A percentile compares a stretch with the other conserved stretches of the same genome.
phyloP scores from a whole-genome alignment of 352 stramenopile genomes.

The Globisporangium yorkense region DNA sequence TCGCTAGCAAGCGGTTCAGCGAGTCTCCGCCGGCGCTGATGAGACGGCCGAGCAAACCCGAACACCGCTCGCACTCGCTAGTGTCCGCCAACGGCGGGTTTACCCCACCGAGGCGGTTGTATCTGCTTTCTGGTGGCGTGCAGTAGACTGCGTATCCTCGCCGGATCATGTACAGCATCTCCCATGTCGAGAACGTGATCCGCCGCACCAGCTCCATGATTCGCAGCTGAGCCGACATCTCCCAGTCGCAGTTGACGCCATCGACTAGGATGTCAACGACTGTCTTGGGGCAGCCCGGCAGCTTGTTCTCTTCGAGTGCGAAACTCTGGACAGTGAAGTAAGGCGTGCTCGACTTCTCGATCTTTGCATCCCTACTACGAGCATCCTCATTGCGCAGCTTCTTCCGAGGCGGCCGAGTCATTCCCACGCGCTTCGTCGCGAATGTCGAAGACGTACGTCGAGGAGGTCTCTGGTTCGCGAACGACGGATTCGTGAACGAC shows the following conservation, averaged over 20 bases:
- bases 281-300: constrained; percentile 29
- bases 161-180: constrained; percentile 74
- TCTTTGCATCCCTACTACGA: not conserved
- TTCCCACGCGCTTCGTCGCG: not conserved
- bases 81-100: constrained; percentile 47
- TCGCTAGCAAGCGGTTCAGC: constrained; percentile 53
- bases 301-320: constrained; percentile 60
- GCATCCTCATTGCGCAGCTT: not conserved
- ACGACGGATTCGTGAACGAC: constrained; percentile 6
- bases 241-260: constrained; percentile 38
- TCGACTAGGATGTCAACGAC: constrained; percentile 71
- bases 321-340: constrained; percentile 58
- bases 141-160: constrained; percentile 48
- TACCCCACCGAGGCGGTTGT: constrained; percentile 51
- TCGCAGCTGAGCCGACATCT: constrained; percentile 47
- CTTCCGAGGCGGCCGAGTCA: not conserved
- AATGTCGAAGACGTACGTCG: constrained; percentile 11
- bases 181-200: constrained; percentile 65
- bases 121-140: constrained; percentile 40
- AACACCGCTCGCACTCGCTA: constrained; percentile 30
- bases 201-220: constrained; percentile 54
- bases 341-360: constrained; percentile 2
- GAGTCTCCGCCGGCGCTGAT: constrained; percentile 63
- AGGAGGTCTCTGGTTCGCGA: constrained; percentile 13
- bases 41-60: constrained; percentile 28